phyloP scores from a whole-genome alignment of 2,329 filamentous ascomycete species.

The Diaporthe sp. region DNA sequence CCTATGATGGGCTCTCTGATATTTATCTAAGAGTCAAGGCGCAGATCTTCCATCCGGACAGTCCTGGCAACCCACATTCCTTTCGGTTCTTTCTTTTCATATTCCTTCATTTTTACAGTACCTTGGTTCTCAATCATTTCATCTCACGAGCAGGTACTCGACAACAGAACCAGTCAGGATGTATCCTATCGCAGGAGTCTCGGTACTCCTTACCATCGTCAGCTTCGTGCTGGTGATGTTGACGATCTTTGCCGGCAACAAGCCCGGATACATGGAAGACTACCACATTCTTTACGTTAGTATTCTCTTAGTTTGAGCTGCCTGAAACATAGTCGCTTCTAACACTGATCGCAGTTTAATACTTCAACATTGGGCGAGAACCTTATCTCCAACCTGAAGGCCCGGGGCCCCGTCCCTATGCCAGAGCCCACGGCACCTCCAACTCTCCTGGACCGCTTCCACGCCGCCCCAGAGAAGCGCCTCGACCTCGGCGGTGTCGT shows the following conservation, averaged over 20 bases:
- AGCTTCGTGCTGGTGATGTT: constrained; percentile 54
- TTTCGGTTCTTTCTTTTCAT: constrained; percentile 1
- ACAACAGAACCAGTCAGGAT: constrained; percentile 13
- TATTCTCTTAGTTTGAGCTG: neutral
- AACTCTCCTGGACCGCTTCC: constrained; percentile 45
- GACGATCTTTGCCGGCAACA: constrained; percentile 54
- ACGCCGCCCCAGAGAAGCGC: constrained; percentile 43
- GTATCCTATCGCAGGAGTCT: constrained; percentile 43
- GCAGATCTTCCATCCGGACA: neutral
- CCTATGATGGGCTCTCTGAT: neutral
- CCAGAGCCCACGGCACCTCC: constrained; percentile 44
- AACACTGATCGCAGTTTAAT: constrained; percentile 52
- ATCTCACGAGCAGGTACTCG: constrained; percentile 26
- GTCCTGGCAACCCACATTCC: neutral
- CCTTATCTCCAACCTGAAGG: constrained; percentile 47
- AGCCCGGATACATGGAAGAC: constrained; percentile 53
- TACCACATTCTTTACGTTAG: constrained; percentile 55
- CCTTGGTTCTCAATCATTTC: neutral
- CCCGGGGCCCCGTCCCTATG: constrained; percentile 21
- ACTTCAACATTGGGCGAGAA: constrained; percentile 57
- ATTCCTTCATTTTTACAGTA: neutral
- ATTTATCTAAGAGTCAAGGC: constrained; percentile 28
- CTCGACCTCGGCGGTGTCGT: constrained; percentile 43
- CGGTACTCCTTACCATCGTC: constrained; percentile 51
- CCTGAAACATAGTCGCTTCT: neutral